Conservation (phyloP, 306 rosid species). For the Sindora glabra region DNA sequence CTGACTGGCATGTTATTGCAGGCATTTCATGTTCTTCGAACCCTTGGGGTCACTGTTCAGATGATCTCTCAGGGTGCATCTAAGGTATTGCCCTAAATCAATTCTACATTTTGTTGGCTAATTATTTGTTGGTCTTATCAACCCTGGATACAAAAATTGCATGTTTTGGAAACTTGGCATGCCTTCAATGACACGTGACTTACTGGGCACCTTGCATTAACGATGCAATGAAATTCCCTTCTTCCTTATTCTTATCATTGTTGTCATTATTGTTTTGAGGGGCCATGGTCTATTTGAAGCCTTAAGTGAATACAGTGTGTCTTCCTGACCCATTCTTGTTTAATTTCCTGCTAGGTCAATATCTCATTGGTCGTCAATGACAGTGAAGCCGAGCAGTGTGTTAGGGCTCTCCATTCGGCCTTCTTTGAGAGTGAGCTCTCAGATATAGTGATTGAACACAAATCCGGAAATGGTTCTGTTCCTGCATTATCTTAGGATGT, state of each 20-base stretch:
- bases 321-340: neutral
- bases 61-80: slow-evolving; percentile 99
- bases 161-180: neutral
- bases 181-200: neutral
- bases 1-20: slow-evolving; percentile 26
- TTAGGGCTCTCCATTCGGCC: slow-evolving; percentile 67
- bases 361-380: slow-evolving; percentile 86
- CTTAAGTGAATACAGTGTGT: too few species aligned
- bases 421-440: slow-evolving; percentile 51
- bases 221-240: neutral
- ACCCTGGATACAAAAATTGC: neutral
- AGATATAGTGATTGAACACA: slow-evolving; percentile 20
- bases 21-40: slow-evolving; percentile 77
- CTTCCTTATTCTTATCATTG: too few species aligned
- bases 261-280: too few species aligned
- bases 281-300: too few species aligned
- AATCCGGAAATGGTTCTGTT: slow-evolving; percentile 38
- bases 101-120: neutral
- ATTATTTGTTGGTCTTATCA: neutral
- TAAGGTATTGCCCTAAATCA: slow-evolving; percentile 50
- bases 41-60: slow-evolving; percentile 83
- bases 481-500: slow-evolving; percentile 16
- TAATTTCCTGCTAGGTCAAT: slow-evolving; percentile 53
- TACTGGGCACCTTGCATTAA: neutral
- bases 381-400: slow-evolving; percentile 79